Conservation (phyloP, 441 rosid genomes). For the Adansonia madagascariensis region DNA sequence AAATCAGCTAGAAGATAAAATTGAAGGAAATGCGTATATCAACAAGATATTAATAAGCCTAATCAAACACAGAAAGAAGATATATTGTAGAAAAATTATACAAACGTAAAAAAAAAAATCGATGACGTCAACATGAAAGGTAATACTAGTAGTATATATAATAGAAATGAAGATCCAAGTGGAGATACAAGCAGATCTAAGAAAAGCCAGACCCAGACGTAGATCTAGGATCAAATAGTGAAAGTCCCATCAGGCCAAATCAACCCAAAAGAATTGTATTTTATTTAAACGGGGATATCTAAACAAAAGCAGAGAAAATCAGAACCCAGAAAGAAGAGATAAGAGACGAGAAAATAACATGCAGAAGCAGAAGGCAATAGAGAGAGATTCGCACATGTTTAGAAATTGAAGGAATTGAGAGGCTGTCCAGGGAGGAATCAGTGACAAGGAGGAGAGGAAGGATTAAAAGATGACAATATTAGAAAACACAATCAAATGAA, state of each 20-base stretch:
- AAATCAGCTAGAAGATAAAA: not conserved
- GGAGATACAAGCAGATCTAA: not conserved
- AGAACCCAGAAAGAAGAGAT: too few species aligned
- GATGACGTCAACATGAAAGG: not conserved
- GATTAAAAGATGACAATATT: not conserved
- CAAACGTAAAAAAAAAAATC: not conserved
- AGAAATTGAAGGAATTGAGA: not conserved
- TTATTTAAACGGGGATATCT: not conserved
- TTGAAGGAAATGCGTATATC: not conserved
- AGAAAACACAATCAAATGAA: too few species aligned
- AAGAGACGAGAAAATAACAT: not conserved
- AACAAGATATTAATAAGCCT: not conserved
- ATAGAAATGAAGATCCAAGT: not conserved
- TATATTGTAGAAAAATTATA: not conserved
- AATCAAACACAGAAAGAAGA: not conserved
- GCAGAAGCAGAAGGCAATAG: not conserved
- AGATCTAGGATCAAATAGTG: not conserved
- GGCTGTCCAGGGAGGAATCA: not conserved
- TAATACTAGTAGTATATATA: not conserved
- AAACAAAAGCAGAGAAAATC: not conserved
- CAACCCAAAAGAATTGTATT: not conserved
- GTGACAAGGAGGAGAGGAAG: too few species aligned
- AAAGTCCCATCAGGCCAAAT: not conserved
- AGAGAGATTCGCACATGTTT: not conserved
- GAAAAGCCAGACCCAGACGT: slow-evolving; percentile 23